These are phyloP conservation scores for Blakeslea trispora DNA, from an alignment of 371 early-diverging fungal genomes.

Conservation along the genomic window DNA sequence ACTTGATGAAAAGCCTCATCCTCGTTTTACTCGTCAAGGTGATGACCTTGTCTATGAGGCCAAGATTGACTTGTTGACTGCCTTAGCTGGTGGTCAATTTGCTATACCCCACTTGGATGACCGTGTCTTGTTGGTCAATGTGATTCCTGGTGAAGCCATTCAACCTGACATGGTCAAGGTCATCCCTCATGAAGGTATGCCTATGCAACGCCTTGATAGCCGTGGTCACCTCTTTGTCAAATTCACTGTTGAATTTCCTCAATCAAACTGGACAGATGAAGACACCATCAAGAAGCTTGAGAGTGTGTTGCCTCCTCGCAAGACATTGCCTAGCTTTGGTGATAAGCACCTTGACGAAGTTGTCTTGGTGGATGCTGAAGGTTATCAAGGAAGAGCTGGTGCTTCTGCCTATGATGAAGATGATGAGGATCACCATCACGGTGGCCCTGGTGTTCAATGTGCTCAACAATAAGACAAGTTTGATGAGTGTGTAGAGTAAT, in stretches of 20 bases:
- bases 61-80: constrained; percentile 91
- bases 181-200: constrained; percentile 92
- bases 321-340: constrained; percentile 43
- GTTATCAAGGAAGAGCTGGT: constrained; percentile 43
- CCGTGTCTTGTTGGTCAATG: constrained; percentile 79
- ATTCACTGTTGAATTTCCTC: constrained; percentile 91
- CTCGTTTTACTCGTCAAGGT: constrained; percentile 82
- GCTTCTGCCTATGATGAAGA: constrained; percentile 56
- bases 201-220: constrained; percentile 85
- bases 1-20: constrained; percentile 87
- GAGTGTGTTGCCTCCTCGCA: constrained; percentile 65
- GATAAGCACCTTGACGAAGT: constrained; percentile 72
- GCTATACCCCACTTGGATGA: constrained; percentile 89
- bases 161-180: constrained; percentile 76
- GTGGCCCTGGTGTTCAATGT: constrained; percentile 90
- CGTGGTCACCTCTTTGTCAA: constrained; percentile 88
- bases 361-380: constrained; percentile 72
- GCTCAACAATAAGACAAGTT: constrained; percentile 92
- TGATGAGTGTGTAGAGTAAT: too few species aligned
- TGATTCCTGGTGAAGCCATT: constrained; percentile 92
- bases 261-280: constrained; percentile 73
- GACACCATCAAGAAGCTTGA: constrained; percentile 68
- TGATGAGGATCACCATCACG: constrained; percentile 70
- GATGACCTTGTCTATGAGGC: constrained; percentile 82
- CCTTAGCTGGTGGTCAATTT: constrained; percentile 91